Evolutionary conservation across 2,329 filamentous ascomycete species (phyloP), one percentile per base, ranked within the genome.

Genomic region (Ophiostoma sp.): DNA sequence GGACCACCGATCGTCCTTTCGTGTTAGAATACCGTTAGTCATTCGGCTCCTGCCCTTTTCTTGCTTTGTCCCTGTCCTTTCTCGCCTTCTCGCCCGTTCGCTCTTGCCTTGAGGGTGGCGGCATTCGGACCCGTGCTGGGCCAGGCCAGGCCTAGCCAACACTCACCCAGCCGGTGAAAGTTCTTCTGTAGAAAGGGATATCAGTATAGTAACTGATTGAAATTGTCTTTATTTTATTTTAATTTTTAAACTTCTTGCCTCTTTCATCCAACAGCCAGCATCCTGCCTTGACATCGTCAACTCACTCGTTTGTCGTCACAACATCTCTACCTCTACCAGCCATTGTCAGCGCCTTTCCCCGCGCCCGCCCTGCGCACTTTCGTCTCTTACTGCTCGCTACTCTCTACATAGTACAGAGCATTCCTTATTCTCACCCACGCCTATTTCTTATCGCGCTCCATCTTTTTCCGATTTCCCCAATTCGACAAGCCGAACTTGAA

Each of bases 361-460:
- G 27, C 57, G 57, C 57, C 27, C 52, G 52, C 52, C 52, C 52
- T 54, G 52, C 52, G 52, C 52, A n/a, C 52, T 7, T 11, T 39
- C 44, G 17, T n/a, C 13, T 41, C 39, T 41, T 4, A 10, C 39
- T 41, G 11, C 39, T 41, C 39, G 10, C 39, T 41, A n/a, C 44
- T 48, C 44, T 41, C 44, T 48, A 48, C 20, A 31, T 1, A 31
- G 27, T 48, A 48, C 20, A 31, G 27, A 31, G 27, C 27, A 31
- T 31, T 48, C 33, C 36, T 27, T 62, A 62, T 62, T 62, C 57
- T 27, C 57, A 27, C 5, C 27, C n/a, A 62, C 52, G 27, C 23
- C 52, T 27, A 57, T n/a, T 23, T 41, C 67, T 68, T 39, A 57
- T 57, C 67, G 67, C 67, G 23, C 20, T 62, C 54, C 52, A n/a